Conservation (phyloP, 2,329 filamentous ascomycete genomes). For the Orbilia blumenaviensis region DNA sequence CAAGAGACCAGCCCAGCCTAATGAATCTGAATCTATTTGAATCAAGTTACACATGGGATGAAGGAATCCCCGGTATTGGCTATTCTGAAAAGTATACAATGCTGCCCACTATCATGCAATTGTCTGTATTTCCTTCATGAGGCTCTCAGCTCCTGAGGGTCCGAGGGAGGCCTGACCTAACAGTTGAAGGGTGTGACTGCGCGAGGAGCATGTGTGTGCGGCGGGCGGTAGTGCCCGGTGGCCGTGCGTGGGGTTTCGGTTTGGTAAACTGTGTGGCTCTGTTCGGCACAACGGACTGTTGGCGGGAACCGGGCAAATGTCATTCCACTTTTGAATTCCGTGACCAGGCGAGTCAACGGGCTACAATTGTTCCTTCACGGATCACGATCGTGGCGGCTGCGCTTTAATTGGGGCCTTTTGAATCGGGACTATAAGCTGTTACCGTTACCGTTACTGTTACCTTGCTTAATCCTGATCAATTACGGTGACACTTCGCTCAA, state of each 20-base stretch:
- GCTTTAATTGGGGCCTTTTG: not conserved
- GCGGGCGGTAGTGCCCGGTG: constrained; percentile 1
- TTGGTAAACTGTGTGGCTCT: not conserved
- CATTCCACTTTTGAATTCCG: not conserved
- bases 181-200: not conserved
- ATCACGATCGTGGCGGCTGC: not conserved
- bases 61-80: not conserved
- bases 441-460: not conserved
- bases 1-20: too few relatives aligned
- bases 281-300: not conserved
- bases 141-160: not conserved
- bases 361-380: not conserved
- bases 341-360: not conserved
- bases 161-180: not conserved
- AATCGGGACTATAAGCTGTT: not conserved
- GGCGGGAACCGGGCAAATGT: not conserved
- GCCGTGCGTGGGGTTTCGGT: constrained; percentile 24
- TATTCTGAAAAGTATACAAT: not conserved
- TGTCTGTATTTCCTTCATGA: not conserved
- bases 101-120: constrained; percentile 38
- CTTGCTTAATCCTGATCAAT: not conserved
- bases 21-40: not conserved
- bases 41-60: constrained; percentile 5
- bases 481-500: too few relatives aligned
- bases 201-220: not conserved